These are phyloP conservation scores for Lachancea quebecensis DNA, from an alignment of 805 yeast species.

Conservation along the genomic window DNA sequence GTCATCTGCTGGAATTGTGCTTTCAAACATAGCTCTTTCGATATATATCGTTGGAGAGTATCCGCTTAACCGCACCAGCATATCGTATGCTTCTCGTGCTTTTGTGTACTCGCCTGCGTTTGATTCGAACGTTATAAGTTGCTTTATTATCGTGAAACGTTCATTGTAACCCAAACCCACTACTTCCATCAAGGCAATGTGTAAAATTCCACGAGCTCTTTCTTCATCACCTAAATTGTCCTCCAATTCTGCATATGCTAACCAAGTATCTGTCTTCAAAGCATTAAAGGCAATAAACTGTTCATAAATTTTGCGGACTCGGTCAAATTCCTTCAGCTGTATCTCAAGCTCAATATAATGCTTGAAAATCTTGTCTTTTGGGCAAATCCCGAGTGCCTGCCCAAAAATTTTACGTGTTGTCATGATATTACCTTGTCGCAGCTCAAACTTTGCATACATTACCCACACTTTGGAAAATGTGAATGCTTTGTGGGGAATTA, in stretches of 20 bases:
- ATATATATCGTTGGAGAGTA: conserved; percentile 47
- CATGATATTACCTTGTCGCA: conserved; percentile 48
- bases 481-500: conserved; percentile 53
- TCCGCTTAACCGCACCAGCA: conserved; percentile 31
- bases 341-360: conserved; percentile 65
- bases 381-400: conserved; percentile 58
- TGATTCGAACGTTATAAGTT: conserved; percentile 51
- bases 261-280: conserved; percentile 39
- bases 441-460: conserved; percentile 60
- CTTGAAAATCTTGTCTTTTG: conserved; percentile 51
- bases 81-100: conserved; percentile 47
- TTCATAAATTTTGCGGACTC: conserved; percentile 69
- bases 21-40: conserved; percentile 63
- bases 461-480: conserved; percentile 75
- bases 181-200: conserved; percentile 37
- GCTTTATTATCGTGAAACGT: conserved; percentile 26
- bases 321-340: conserved; percentile 66
- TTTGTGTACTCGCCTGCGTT: conserved; percentile 51
- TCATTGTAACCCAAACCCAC: conserved; percentile 13
- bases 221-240: conserved; percentile 57
- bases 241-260: conserved; percentile 64
- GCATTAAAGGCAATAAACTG: conserved; percentile 38
- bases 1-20: conserved; percentile 50
- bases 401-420: conserved; percentile 68
- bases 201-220: conserved; percentile 58